Evolutionary conservation across 164 flowering plant species (phyloP).

Genomic region (Malania oleifera): DNA sequence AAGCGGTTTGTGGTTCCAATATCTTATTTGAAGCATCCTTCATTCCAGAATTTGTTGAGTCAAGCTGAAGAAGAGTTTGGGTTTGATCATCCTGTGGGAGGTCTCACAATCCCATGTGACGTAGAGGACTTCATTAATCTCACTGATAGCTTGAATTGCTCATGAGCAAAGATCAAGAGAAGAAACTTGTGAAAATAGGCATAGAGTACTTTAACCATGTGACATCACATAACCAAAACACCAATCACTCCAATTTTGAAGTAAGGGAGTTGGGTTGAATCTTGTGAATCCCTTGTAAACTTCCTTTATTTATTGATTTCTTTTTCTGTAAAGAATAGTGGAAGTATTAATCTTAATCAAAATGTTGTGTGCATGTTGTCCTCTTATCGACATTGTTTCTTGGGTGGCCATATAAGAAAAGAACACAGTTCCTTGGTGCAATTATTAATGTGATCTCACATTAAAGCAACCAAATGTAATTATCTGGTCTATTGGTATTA

Average conservation of each 20-base stretch:
- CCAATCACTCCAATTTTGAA: neutral
- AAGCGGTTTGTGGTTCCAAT: neutral
- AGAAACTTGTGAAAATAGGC: neutral
- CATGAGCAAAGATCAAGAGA: neutral
- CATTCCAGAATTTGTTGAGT: neutral
- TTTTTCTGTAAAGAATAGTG: too few species aligned
- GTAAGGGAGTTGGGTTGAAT: neutral
- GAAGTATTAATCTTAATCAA: too few species aligned
- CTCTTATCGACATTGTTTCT: too few species aligned
- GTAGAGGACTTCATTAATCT: neutral
- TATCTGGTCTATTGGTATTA: too few species aligned
- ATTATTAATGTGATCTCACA: too few species aligned
- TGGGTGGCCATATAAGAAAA: too few species aligned
- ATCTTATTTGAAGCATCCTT: neutral
- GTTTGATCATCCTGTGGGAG: neutral
- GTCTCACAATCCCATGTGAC: neutral
- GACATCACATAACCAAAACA: neutral
- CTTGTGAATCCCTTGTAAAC: constrained; percentile 1
- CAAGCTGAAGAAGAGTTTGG: neutral
- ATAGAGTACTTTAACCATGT: neutral
- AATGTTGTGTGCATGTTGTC: too few species aligned
- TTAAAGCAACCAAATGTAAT: too few species aligned
- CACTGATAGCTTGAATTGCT: neutral
- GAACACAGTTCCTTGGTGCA: too few species aligned
- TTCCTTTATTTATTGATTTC: too few species aligned